Evolutionary conservation across 257 asterid species (phyloP).

Genomic region (Anisodus tanguticus): DNA sequence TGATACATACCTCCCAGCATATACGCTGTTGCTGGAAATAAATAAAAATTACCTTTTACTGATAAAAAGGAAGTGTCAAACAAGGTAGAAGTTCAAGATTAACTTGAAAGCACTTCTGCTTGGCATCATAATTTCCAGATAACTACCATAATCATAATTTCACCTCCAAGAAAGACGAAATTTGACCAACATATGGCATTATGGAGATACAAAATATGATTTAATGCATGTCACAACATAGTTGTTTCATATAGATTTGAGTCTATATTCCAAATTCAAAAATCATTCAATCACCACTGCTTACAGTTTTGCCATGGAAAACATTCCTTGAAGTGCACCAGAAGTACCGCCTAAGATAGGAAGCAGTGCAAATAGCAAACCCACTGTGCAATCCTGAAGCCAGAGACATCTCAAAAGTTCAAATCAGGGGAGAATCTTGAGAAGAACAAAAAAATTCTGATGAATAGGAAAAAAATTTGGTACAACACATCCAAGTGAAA

Average conservation of each 20-base stretch:
- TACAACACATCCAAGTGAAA: background rate
- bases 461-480: background rate
- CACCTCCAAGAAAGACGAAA: conserved; percentile 7
- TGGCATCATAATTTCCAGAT: conserved; percentile 11
- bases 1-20: background rate
- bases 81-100: background rate
- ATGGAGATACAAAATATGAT: background rate
- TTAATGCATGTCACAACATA: conserved; percentile 15
- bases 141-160: background rate
- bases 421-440: conserved; percentile 8
- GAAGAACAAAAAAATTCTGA: conserved; percentile 4
- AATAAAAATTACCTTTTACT: conserved; percentile 9
- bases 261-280: conserved; percentile 9
- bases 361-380: conserved; percentile 84
- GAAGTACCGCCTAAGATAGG: conserved; percentile 89
- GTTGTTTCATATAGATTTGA: background rate
- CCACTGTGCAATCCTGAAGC: conserved; percentile 86
- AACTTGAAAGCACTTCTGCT: conserved; percentile 1
- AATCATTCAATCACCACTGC: conserved; percentile 33
- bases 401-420: conserved; percentile 40
- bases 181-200: conserved; percentile 20
- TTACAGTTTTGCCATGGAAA: conserved; percentile 75
- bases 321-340: conserved; percentile 73
- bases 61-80: background rate
- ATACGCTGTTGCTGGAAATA: conserved; percentile 5